Percentiles rank a stretch among this genome's conserved stretches.
Conservation (phyloP, 2,329 filamentous ascomycete genomes). For the Pseudogymnoascus sp. region DNA sequence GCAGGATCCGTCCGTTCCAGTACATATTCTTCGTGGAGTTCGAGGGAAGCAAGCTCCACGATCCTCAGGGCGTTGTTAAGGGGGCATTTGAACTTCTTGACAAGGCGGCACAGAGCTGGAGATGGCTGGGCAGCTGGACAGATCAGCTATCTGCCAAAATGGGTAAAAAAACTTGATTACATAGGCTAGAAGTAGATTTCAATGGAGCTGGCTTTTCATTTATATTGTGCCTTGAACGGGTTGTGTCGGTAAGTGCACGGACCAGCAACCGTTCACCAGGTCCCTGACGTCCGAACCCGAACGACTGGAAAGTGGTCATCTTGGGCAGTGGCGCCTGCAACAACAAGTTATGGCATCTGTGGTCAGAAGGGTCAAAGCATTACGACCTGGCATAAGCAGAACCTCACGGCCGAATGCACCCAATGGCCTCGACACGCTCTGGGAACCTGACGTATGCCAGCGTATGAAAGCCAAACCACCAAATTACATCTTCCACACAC, state of each 20-base stretch:
- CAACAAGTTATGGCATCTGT: neutral
- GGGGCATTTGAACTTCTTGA: slow-evolving; percentile 52
- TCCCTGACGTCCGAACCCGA: neutral
- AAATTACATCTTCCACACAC: slow-evolving; percentile 18
- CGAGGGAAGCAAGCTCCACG: slow-evolving; percentile 50
- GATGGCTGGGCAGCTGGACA: slow-evolving; percentile 65
- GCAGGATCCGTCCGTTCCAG: slow-evolving; percentile 67
- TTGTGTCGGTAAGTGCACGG: neutral
- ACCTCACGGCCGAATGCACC: neutral
- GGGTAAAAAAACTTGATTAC: neutral
- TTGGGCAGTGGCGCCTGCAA: neutral
- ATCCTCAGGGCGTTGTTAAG: slow-evolving; percentile 51
- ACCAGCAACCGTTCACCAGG: neutral
- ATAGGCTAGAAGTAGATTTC: neutral
- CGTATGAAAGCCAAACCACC: slow-evolving; percentile 15
- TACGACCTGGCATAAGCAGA: neutral
- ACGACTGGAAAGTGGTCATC: neutral
- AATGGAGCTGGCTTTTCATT: neutral
- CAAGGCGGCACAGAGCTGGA: slow-evolving; percentile 51
- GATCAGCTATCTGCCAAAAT: slow-evolving; percentile 16
- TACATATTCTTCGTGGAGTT: slow-evolving; percentile 96
- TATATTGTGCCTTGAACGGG: neutral
- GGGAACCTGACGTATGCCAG: neutral
- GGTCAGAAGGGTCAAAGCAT: neutral
- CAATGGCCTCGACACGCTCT: neutral